Evolutionary conservation across 371 early-diverging fungal genomes (phyloP), one percentile per base, ranked within the genome.

Genomic region (Umbelopsis sp.): DNA sequence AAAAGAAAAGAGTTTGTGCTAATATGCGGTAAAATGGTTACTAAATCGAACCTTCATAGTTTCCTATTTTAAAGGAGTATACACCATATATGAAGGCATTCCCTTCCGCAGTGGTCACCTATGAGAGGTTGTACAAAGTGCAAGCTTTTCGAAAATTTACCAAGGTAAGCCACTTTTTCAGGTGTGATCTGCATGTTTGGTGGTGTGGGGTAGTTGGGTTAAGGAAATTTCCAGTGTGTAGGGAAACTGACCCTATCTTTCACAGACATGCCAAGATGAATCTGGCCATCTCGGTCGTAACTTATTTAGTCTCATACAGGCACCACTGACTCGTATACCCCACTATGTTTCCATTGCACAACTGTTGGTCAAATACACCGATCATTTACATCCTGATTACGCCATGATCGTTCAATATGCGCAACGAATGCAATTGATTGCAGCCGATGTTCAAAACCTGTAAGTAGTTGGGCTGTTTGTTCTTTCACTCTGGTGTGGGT

Each of bases 91-190:
- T 57, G 57, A 57, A 57, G 35, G 57, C 57, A 29, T 57, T 57
- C 18, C 57, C 57, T 10, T 57, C 57, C 18, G 57, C 57, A 35
- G 57, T 57, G 32, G 57, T 57, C 16, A 57, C 57, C 32, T 57
- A 57, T 57, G 57, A 57, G 29, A 24, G 57, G 57, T 57, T 57
- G 57, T 35, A 57, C 57, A 57, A 57, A 29, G 57, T 57, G 12
- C 57, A 57, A 57, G 57, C 35, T 1, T 57, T 57, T 72, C 87
- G 89, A 67, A 91, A 92, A 65, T 98, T 98, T 72, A 91, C 93
- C 72, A 91, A 92, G 86, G 86, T 88, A 68, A 44, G 53, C 32
- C 12, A 45, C 16, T 25, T 52, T 52, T 29, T 41, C 11, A 11
- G 35, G 35, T 41, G 11, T 41, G 41, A 12, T 41, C 41, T 12